Base-by-base conservation (phyloP, 1,284 basidiomycete genomes). In the Ceratorhiza oryzae-sativae region DNA sequence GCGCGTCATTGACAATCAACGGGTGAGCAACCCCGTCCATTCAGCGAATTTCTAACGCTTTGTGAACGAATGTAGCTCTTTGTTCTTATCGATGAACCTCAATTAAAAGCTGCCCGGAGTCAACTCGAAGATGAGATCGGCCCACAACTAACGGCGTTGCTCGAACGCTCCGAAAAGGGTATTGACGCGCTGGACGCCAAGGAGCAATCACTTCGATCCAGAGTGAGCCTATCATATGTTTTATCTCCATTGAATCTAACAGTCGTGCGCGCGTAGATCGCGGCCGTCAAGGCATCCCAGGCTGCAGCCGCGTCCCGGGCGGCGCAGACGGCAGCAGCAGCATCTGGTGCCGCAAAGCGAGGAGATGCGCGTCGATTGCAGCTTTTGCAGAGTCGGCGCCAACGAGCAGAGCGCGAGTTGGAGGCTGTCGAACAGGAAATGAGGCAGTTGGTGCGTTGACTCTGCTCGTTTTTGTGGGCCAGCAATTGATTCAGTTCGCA, bases 11-110 rank as follows among this genome's bases (percentile, higher is more conserved):
- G 70, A 75, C 36, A 74, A 72, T 46, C 58, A 75, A 15, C 42
- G 74, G 15, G 74, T 74, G 25, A 15, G 74, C 39, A 27, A 8
- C 15, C n/a, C 30, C 39, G 12, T n/a, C 41, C 20, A 10, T 56
- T 59, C n/a, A 71, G 5, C 15, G 30, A 15, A 3, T 18, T 10
- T 41, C 23, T 30, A 23, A 10, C 18, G n/a, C 30, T 55, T 34
- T 25, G 2, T 23, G n/a, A 34, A 20, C 12, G 36, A 4, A 8
- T 20, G 4, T n/a, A 75, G 74, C 61, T 74, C 23, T 72, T 62
- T 23, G 74, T 75, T 5, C 58, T 72, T 4, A 68, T 72, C 12
- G 74, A 75, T 23, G 73, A 73, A 39, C 70, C 73, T 25, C 63
- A 74, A 8, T 63, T 74, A 30, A 61, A 71, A 34, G 67, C 65